Percentiles rank a stretch among this genome's conserved stretches.
phyloP scores from a whole-genome alignment of 495 filamentous ascomycete genomes.

The Hypoxylon perforatum region DNA sequence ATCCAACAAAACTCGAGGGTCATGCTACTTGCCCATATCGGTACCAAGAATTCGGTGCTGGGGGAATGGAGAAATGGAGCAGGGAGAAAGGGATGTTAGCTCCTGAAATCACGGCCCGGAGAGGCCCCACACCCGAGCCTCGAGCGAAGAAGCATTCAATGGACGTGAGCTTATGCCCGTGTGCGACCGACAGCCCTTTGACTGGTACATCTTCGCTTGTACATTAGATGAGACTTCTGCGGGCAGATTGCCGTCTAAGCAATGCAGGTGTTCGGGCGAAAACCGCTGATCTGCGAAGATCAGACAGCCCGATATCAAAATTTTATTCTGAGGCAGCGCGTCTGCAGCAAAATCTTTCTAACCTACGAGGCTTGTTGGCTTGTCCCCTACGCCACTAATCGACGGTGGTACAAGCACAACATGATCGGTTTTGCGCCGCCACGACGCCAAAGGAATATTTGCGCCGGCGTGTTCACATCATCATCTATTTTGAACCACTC shows the following conservation, averaged over 20 bases:
- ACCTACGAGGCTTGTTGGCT: constrained; percentile 6
- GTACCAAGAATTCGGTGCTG: constrained; percentile 35
- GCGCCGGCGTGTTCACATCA: constrained; percentile 15
- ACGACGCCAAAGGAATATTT: not conserved
- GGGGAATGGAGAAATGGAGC: constrained; percentile 4
- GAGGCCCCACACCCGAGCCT: constrained; percentile 33
- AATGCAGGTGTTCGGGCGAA: constrained; percentile 5
- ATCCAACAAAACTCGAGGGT: constrained; percentile 4
- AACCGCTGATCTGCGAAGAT: constrained; percentile 20
- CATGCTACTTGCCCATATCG: constrained; percentile 4
- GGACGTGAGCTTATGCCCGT: not conserved
- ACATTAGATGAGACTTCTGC: not conserved
- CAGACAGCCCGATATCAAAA: constrained; percentile 23
- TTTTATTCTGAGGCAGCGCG: constrained; percentile 28
- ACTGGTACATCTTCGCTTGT: not conserved
- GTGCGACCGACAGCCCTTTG: constrained; percentile 8
- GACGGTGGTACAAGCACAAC: constrained; percentile 25
- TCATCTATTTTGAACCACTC: constrained; percentile 15
- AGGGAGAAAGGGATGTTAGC: not conserved
- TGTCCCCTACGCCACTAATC: not conserved
- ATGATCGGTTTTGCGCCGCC: constrained; percentile 22
- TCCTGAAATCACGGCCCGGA: constrained; percentile 22
- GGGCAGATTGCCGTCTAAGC: constrained; percentile 11
- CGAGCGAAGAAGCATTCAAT: not conserved
- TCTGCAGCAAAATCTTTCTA: constrained; percentile 20